phyloP scores from a whole-genome alignment of 768 basidiomycete genomes.

The Filobasidium floriforme region DNA sequence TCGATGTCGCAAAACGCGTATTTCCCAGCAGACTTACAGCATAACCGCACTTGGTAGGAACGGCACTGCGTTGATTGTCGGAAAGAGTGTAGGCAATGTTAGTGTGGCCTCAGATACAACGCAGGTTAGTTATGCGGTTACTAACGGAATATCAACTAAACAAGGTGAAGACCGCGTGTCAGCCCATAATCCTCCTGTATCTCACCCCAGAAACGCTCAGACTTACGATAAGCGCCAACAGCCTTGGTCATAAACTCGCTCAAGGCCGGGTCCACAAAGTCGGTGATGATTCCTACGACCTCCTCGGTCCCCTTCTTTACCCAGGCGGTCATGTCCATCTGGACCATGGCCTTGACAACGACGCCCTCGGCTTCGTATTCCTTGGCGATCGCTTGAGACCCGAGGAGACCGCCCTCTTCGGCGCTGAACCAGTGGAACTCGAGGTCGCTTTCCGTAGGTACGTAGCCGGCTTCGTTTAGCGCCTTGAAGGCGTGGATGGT shows the following conservation, averaged over 20 bases:
- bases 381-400: slow-evolving; percentile 79
- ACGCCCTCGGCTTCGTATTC: slow-evolving; percentile 59
- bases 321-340: slow-evolving; percentile 60
- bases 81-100: no score
- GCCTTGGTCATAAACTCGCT: slow-evolving; percentile 72
- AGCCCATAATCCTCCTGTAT: neutral
- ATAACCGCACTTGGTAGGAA: slow-evolving; percentile 80
- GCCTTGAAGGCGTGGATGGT: slow-evolving; percentile 43
- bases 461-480: slow-evolving; percentile 38
- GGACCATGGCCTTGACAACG: slow-evolving; percentile 74
- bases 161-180: slow-evolving; percentile 10
- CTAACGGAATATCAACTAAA: slow-evolving; percentile 58
- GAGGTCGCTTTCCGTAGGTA: slow-evolving; percentile 41
- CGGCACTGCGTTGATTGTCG: slow-evolving; percentile 46
- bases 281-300: slow-evolving; percentile 68
- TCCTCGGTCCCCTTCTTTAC: slow-evolving; percentile 69
- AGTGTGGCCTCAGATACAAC: no score
- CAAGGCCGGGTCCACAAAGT: slow-evolving; percentile 69
- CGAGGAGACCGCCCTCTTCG: slow-evolving; percentile 50
- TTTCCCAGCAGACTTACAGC: slow-evolving; percentile 53
- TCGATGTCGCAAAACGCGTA: no score
- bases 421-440: slow-evolving; percentile 48
- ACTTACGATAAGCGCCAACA: slow-evolving; percentile 59
- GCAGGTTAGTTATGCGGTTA: neutral
- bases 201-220: neutral